Evolutionary conservation across 768 basidiomycete genomes (phyloP), one percentile per base, ranked within the genome.

Genomic region (Hortiboletus flavorubellus): DNA sequence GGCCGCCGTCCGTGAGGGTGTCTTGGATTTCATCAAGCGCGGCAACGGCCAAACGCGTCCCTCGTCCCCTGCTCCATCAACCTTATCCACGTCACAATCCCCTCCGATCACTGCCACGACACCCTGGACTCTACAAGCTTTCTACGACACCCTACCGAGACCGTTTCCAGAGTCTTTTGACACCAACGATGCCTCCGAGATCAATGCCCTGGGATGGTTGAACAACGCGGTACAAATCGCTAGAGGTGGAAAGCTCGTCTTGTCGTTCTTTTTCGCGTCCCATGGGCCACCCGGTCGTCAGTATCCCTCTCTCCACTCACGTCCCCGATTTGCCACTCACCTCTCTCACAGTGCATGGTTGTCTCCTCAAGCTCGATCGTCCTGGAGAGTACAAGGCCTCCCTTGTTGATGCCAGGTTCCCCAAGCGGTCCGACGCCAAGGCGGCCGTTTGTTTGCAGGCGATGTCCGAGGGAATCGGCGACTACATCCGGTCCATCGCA

Each of bases 381-480:
- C 79, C 80, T 3, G 73, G 71, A 5, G 78, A 81, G 53, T 78
- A 76, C 37, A 76, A 72, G 41, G 81, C 84, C 0, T 90, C 77
- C 59, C 66, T 90, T 6, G 84, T 85, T 30, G 86, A 88, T n/a
- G 73, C 83, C 0, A 73, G 75, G 15, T 89, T 89, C 59, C 60
- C 74, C 2, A 85, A 81, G 61, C 81, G 81, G 4, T 69, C 72
- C 0, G 87, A 89, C 49, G 87, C 87, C n/a, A 87, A 85, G 66
- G 75, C 78, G 0, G 89, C 87, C 0, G 88, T 82, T 3, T 82
- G 80, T 55, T 68, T 90, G 23, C 72, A 82, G 15, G 88, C 86
- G 0, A 80, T 89, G 66, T 82, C 84, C 3, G 77, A 82, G 56
- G 84, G 83, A 9, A 72, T 84, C 10, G 83, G 82, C 6, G 68